Evolutionary conservation across 441 rosid species (phyloP).

Genomic region (Adansonia rubrostipa): DNA sequence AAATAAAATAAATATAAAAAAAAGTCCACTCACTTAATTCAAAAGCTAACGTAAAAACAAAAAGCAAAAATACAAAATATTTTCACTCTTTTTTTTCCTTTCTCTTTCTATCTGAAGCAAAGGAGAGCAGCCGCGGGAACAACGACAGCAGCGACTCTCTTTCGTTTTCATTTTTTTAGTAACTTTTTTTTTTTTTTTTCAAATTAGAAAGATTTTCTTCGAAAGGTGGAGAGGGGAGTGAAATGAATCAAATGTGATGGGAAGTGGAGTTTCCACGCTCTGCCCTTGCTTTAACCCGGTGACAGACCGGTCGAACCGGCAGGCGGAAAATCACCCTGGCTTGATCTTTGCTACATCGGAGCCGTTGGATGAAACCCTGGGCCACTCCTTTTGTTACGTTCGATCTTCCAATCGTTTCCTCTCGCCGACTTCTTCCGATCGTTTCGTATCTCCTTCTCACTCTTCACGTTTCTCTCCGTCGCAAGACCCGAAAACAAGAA

Average conservation of each 20-base stretch:
- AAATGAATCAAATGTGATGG: constrained; percentile 87
- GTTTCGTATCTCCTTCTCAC: constrained; percentile 77
- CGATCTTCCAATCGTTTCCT: constrained; percentile 82
- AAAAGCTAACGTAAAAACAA: constrained; percentile 15
- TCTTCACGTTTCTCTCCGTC: constrained; percentile 87
- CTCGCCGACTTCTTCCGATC: constrained; percentile 79
- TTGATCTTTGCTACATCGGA: constrained; percentile 55
- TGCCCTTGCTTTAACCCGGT: constrained; percentile 72
- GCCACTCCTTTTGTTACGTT: constrained; percentile 89
- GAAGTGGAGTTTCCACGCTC: constrained; percentile 84
- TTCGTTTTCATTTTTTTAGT: not conserved
- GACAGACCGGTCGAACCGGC: constrained; percentile 44
- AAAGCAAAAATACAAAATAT: constrained; percentile 16
- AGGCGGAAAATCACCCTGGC: constrained; percentile 41
- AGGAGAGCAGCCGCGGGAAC: not conserved
- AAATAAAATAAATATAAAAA: constrained; percentile 17
- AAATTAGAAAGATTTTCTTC: constrained; percentile 36
- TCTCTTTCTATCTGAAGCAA: constrained; percentile 25
- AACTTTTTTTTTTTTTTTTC: constrained; percentile 1
- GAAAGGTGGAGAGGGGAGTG: constrained; percentile 34
- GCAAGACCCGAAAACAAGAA: constrained; percentile 48
- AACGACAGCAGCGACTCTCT: constrained; percentile 20
- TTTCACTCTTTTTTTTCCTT: constrained; percentile 6
- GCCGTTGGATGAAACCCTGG: constrained; percentile 89
- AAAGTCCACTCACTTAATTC: constrained; percentile 48